Base-by-base conservation (phyloP, 768 basidiomycete genomes). In the Naganishia vaughanmartiniae region DNA sequence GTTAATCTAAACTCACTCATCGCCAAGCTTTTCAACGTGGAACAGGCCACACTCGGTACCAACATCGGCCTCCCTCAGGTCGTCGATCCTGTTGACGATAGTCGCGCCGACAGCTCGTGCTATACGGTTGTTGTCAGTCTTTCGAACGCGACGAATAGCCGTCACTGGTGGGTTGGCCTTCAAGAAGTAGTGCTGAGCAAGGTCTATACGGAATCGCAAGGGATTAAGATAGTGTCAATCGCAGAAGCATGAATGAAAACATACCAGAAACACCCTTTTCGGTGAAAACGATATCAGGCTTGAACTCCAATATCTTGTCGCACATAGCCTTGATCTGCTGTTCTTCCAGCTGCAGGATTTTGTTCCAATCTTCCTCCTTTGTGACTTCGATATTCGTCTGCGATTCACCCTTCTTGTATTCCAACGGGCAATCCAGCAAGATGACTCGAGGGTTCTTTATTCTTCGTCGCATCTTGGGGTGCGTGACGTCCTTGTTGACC, bases 351-450 rank as follows among this genome's bases (percentile, higher is more conserved):
- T 90, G 87, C 81, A 94, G 90, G 30, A 92, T 90, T 56, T 92
- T 84, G 66, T 89, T 88, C 92, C 93, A 99, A 79, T 99, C 94
- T 24, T 85, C 85, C 83, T 94, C 94, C 82, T 92, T 92, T 54
- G 89, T 89, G 74, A 98, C 93, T 83, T 97, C 95, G 86, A 98
- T 98, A 80, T 97, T 96, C 71, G 96, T 98, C 83, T 99, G 96
- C 69, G 86, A 88, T 84, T 98, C 96, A 31, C 95, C 95, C 85
- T 98, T 98, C 84, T 98, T 99, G 84, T 99, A 98, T 83, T 98
- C 95, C 69, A 97, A 83, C 12, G 94, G 93, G 81, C 94, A 98
- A 81, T 96, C 93, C 48, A 98, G 83, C 48, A 98, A 82, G 28
- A 98, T 83, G 58, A 99, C 90, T 15, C 94, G 83, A 3, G 95